Evolutionary conservation across 116 monocot genomes (phyloP).

Genomic region (Dioscorea cayenensis): DNA sequence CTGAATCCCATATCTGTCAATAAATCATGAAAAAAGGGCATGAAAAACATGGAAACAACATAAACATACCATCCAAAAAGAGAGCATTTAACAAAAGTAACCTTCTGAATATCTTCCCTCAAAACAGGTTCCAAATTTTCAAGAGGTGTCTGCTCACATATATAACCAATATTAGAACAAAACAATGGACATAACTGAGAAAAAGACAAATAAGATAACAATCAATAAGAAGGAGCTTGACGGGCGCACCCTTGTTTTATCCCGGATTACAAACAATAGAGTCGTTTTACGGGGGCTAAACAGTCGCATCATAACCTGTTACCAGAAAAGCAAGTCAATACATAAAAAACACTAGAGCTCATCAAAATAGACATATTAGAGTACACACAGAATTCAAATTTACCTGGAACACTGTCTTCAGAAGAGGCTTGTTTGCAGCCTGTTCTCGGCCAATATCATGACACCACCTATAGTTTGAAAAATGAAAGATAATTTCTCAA

Average conservation of each 20-base stretch:
- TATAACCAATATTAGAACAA: conserved; percentile 1
- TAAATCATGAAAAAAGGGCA: background rate
- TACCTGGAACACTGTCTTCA: conserved; percentile 99
- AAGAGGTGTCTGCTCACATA: conserved; percentile 63
- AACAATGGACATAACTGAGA: background rate
- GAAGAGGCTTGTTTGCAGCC: conserved; percentile 94
- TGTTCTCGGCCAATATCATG: conserved; percentile 99
- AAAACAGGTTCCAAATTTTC: conserved; percentile 92
- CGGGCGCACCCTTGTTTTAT: conserved; percentile 73
- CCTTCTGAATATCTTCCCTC: conserved; percentile 99
- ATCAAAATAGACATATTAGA: too few species aligned
- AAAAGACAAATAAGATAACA: background rate
- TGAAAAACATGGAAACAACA: background rate
- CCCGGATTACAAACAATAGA: conserved; percentile 91
- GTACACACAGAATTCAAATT: conserved; percentile 3
- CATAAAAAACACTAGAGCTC: too few species aligned
- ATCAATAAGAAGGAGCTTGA: background rate
- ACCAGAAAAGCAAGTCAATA: conserved; percentile 1
- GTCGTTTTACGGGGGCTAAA: conserved; percentile 96
- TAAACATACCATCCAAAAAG: background rate
- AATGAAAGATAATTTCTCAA: background rate
- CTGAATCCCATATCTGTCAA: conserved; percentile 85
- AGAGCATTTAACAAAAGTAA: conserved; percentile 8
- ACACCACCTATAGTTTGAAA: conserved; percentile 68
- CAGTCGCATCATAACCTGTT: conserved; percentile 93